A percentile compares a stretch with the other conserved stretches of the same genome.
Evolutionary conservation across 2,329 filamentous ascomycete genomes (phyloP).

Genomic region (Chrysoporthe cubensis): DNA sequence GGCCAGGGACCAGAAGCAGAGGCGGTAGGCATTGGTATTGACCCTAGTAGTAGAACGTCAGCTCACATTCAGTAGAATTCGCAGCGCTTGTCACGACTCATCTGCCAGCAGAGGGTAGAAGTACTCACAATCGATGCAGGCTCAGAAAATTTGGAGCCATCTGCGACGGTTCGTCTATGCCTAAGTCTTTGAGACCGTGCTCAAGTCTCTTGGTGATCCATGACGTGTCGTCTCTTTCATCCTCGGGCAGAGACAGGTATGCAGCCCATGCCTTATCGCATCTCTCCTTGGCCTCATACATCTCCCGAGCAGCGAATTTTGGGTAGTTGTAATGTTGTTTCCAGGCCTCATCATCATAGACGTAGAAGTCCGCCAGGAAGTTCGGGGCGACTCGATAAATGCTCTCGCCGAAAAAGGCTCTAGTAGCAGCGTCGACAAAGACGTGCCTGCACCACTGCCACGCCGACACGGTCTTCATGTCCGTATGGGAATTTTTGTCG

Average conservation of each 20-base stretch:
- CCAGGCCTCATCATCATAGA: slow-evolving; percentile 15
- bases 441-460: slow-evolving; percentile 15
- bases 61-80: not conserved
- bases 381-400: slow-evolving; percentile 6
- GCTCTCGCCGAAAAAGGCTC: slow-evolving; percentile 6
- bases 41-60: not conserved
- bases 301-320: slow-evolving; percentile 5
- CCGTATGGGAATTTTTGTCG: not conserved
- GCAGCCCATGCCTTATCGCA: slow-evolving; percentile 9
- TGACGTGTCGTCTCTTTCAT: slow-evolving; percentile 6
- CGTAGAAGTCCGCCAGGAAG: slow-evolving; percentile 8
- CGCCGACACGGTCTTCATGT: not conserved
- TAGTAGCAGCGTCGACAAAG: slow-evolving; percentile 9
- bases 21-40: slow-evolving; percentile 12
- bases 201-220: slow-evolving; percentile 16
- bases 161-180: slow-evolving; percentile 5
- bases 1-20: slow-evolving; percentile 12
- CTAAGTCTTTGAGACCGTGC: slow-evolving; percentile 6
- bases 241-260: slow-evolving; percentile 8
- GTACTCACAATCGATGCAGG: slow-evolving; percentile 13
- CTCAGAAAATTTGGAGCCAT: slow-evolving; percentile 1
- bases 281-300: not conserved
- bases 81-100: not conserved
- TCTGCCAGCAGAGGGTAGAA: not conserved
- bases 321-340: slow-evolving; percentile 18